These are phyloP conservation scores for Pythium chondricola DNA, from an alignment of 352 stramenopile species.

Conservation along the genomic window DNA sequence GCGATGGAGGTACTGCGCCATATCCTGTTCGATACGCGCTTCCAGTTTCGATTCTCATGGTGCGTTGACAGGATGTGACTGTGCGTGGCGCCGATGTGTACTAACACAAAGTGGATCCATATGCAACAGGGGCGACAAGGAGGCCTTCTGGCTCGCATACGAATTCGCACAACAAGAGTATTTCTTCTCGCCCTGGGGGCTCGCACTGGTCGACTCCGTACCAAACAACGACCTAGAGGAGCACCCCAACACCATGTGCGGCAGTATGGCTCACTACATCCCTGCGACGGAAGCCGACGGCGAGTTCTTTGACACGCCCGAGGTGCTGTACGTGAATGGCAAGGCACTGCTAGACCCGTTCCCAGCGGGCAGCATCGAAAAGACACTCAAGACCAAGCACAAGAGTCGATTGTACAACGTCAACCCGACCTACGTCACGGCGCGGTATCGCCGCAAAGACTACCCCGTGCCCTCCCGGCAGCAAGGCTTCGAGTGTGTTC, in stretches of 20 bases:
- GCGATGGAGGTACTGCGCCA: conserved; percentile 41
- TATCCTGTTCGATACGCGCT: conserved; percentile 50
- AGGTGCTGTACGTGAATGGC: conserved; percentile 58
- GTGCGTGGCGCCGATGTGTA: too few relatives aligned
- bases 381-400: conserved; percentile 13
- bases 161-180: conserved; percentile 53
- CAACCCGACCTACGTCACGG: conserved; percentile 50
- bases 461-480: conserved; percentile 17
- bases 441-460: conserved; percentile 27
- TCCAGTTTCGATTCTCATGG: conserved; percentile 59
- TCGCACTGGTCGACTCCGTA: conserved; percentile 40
- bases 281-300: conserved; percentile 18
- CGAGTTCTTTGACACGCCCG: conserved; percentile 9
- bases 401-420: conserved; percentile 47
- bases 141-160: conserved; percentile 71
- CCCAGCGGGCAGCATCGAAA: conserved; percentile 22
- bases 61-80: too few relatives aligned
- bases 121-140: conserved; percentile 35
- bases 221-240: conserved; percentile 48
- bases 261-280: conserved; percentile 63
- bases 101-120: too few relatives aligned
- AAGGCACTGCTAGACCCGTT: conserved; percentile 59
- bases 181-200: conserved; percentile 63
- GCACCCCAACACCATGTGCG: conserved; percentile 56
- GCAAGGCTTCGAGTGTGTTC: conserved; percentile 19